phyloP scores from a whole-genome alignment of 148 eudicot genomes.

The Diospyros lotus region DNA sequence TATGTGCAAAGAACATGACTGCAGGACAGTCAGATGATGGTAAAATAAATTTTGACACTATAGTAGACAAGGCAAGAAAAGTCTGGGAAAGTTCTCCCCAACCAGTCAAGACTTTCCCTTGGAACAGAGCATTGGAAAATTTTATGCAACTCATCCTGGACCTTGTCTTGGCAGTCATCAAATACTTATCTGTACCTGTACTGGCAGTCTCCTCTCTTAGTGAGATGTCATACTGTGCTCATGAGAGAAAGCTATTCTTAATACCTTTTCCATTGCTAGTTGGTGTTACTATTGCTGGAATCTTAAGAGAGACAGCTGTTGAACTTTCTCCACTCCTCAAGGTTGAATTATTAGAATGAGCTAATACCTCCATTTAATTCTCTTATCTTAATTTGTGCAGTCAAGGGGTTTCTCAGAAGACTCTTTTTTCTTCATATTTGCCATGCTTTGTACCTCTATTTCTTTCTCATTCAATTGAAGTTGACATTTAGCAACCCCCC shows the following conservation, averaged over 20 bases:
- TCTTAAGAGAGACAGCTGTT: slow-evolving; percentile 45
- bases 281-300: slow-evolving; percentile 61
- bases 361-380: not conserved
- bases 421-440: no score
- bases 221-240: slow-evolving; percentile 86
- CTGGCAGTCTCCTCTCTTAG: slow-evolving; percentile 62
- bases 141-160: slow-evolving; percentile 59
- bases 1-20: slow-evolving; percentile 54
- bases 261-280: slow-evolving; percentile 54
- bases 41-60: slow-evolving; percentile 32
- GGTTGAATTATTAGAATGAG: slow-evolving; percentile 26
- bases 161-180: slow-evolving; percentile 46
- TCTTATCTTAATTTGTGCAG: no score
- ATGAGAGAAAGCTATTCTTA: slow-evolving; percentile 57
- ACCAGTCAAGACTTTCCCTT: slow-evolving; percentile 72
- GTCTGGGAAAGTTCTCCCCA: slow-evolving; percentile 62
- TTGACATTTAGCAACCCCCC: not conserved
- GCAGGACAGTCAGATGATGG: slow-evolving; percentile 48
- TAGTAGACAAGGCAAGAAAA: slow-evolving; percentile 45
- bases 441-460: not conserved
- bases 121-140: slow-evolving; percentile 53
- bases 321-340: slow-evolving; percentile 55
- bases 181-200: slow-evolving; percentile 55
- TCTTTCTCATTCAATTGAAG: not conserved
- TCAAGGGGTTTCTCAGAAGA: no score